These are phyloP conservation scores for Elongisporangium anandrum DNA, from an alignment of 352 stramenopile genomes.

Conservation along the genomic window DNA sequence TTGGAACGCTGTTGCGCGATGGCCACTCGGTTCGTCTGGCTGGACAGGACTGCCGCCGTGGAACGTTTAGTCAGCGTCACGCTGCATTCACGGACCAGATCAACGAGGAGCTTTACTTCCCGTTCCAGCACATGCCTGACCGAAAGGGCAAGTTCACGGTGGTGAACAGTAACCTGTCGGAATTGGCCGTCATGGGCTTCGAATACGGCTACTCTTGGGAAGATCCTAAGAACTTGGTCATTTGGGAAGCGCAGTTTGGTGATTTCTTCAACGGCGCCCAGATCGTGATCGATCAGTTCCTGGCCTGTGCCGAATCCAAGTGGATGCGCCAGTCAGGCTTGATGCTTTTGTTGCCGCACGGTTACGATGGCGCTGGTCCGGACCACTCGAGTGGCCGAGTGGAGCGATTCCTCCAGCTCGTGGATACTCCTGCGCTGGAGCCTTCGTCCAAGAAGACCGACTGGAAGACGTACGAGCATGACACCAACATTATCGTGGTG, in stretches of 20 bases:
- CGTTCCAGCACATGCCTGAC: slow-evolving; percentile 53
- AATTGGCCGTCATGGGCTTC: slow-evolving; percentile 86
- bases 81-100: slow-evolving; percentile 83
- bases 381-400: slow-evolving; percentile 82
- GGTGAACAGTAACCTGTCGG: slow-evolving; percentile 81
- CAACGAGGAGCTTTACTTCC: slow-evolving; percentile 74
- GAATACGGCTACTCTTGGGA: slow-evolving; percentile 90
- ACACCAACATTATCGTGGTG: slow-evolving; percentile 84
- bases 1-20: slow-evolving; percentile 80
- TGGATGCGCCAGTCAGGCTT: slow-evolving; percentile 88
- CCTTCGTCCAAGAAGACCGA: slow-evolving; percentile 27
- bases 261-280: slow-evolving; percentile 90
- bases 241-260: slow-evolving; percentile 92
- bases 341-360: slow-evolving; percentile 81
- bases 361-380: slow-evolving; percentile 84
- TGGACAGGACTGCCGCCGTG: slow-evolving; percentile 84
- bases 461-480: slow-evolving; percentile 57
- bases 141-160: slow-evolving; percentile 48
- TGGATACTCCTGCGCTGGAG: slow-evolving; percentile 59
- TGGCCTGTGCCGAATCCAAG: slow-evolving; percentile 84
- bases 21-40: slow-evolving; percentile 81
- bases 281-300: slow-evolving; percentile 88
- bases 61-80: slow-evolving; percentile 88
- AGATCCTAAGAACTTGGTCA: slow-evolving; percentile 66
- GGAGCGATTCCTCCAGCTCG: slow-evolving; percentile 87